Percentiles rank a stretch among this genome's conserved stretches.
Conservation (phyloP, 306 rosid species). For the Dryas octopetala region DNA sequence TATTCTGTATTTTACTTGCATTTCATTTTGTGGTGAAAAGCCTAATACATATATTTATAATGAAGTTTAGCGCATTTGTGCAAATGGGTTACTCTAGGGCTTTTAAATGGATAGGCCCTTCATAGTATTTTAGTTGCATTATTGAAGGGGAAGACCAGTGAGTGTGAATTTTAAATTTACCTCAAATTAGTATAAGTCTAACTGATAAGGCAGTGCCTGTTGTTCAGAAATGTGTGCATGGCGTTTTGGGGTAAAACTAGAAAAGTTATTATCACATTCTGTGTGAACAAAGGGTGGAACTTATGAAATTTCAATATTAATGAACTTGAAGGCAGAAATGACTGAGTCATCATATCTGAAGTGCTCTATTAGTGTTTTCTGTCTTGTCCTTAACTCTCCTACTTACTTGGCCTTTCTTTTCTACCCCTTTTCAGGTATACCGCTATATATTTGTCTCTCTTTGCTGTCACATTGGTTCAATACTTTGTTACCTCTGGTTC, state of each 20-base stretch:
- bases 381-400: constrained; percentile 15
- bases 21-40: neutral
- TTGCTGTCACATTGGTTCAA: constrained; percentile 62
- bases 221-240: neutral
- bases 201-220: neutral
- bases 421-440: constrained; percentile 64
- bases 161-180: neutral
- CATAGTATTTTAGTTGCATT: neutral
- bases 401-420: constrained; percentile 8
- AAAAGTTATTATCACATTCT: neutral
- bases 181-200: neutral
- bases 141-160: neutral
- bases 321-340: neutral
- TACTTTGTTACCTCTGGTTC: constrained; percentile 75
- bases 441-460: constrained; percentile 60
- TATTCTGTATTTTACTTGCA: constrained; percentile 3
- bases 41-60: neutral
- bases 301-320: neutral
- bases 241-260: neutral
- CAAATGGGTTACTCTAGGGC: constrained; percentile 3
- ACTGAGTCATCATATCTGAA: constrained; percentile 5
- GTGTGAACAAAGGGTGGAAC: neutral
- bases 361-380: constrained; percentile 13
- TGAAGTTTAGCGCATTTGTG: neutral
- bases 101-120: neutral